A percentile compares a stretch with the other conserved stretches of the same genome.
Evolutionary conservation across 1,284 basidiomycete genomes (phyloP).

Genomic region (Cronartium quercuum): DNA sequence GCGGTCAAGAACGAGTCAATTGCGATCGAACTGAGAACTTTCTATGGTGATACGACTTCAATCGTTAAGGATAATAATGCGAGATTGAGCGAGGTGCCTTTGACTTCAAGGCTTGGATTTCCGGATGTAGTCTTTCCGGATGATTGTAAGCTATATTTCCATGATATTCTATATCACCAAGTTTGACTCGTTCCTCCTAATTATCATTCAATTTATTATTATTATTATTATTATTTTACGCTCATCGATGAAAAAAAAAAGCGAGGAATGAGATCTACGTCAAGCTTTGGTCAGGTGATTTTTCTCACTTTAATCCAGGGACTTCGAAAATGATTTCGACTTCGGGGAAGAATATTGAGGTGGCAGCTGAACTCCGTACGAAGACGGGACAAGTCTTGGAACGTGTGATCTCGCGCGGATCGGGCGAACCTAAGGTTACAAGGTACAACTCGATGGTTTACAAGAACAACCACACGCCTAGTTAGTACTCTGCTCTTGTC

Average conservation of each 20-base stretch:
- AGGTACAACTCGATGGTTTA: slow-evolving; percentile 87
- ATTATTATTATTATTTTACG: neutral
- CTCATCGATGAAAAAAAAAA: slow-evolving; percentile 7
- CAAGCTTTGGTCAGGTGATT: slow-evolving; percentile 40
- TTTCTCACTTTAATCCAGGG: slow-evolving; percentile 22
- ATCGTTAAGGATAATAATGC: slow-evolving; percentile 79
- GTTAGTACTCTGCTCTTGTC: slow-evolving; percentile 39
- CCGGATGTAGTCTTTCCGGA: slow-evolving; percentile 94
- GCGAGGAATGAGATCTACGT: slow-evolving; percentile 38
- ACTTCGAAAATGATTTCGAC: slow-evolving; percentile 38
- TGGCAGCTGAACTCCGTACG: slow-evolving; percentile 79
- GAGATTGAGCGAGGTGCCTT: slow-evolving; percentile 71
- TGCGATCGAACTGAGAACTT: slow-evolving; percentile 47
- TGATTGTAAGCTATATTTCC: slow-evolving; percentile 67
- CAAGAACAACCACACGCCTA: slow-evolving; percentile 53
- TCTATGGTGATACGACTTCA: slow-evolving; percentile 69
- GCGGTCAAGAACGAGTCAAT: slow-evolving; percentile 49
- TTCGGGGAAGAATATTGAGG: slow-evolving; percentile 64
- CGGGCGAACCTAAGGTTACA: slow-evolving; percentile 71
- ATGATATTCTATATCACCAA: slow-evolving; percentile 53
- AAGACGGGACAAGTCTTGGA: slow-evolving; percentile 67
- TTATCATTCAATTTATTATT: neutral
- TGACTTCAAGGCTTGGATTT: slow-evolving; percentile 85
- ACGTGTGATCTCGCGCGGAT: slow-evolving; percentile 70
- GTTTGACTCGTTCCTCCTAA: neutral